Evolutionary conservation across 176 grass and related monocot genomes (phyloP), one percentile per base, ranked within the genome.

Genomic region (Bromus sterilis): DNA sequence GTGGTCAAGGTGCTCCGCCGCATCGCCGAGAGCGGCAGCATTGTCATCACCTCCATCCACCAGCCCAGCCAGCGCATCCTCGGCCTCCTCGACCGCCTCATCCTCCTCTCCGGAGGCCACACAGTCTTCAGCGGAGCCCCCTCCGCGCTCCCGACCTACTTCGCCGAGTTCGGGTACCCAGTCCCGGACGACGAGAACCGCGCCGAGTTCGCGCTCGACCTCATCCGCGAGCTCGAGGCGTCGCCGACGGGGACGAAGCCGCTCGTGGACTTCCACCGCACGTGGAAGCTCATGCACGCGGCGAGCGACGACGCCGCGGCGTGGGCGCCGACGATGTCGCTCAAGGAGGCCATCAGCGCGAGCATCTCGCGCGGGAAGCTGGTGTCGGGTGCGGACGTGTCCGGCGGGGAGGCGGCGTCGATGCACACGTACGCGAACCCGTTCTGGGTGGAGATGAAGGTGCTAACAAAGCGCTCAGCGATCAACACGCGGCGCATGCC

Each of bases 41-140:
- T 98, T 34, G 95, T 98, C 36, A 93, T 98, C 69, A 94, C 91
- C 48, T 87, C 95, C n/a, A 89, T 98, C 71, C 94, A 97, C 84
- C 94, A 97, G 84, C 94, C 94, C 2, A 94, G 91, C 64, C 87
- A 91, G 42, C 87, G 95, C 32, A 94, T 98, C 77, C 89, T 98
- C 21, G 82, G 90, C 20, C 86, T 93, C 53, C 82, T 98, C 31
- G 88, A 98, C 82, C 84, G 84, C 6, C 85, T 98, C 41, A 46
- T 98, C 58, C 76, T 98, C 82, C 92, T 98, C 31, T 94, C 95
- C 51, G 83, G 86, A 0, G 92, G 95, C 0, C 86, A 82, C 32
- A 93, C 83, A 1, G 95, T 94, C 5, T 98, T 89, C 82, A 93
- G 84, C 14, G 95, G 95, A 2, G 16, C 82, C 0, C 92, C 92